Evolutionary conservation across 306 rosid species (phyloP).

Genomic region (Herpetospermum pedunculosum): DNA sequence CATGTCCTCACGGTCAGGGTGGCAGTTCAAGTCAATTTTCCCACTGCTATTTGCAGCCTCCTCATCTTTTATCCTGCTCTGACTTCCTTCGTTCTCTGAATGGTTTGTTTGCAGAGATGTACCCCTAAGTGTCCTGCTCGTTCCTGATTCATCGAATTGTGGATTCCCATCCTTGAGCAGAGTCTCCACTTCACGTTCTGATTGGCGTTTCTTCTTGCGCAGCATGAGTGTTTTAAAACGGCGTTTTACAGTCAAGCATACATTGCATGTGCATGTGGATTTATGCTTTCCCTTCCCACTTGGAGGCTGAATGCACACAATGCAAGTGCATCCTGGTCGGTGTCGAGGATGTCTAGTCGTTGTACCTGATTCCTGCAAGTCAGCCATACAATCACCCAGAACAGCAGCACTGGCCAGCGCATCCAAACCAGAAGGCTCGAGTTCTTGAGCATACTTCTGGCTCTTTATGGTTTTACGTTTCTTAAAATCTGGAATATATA

Average conservation of each 20-base stretch:
- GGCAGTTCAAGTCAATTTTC: slow-evolving; percentile 66
- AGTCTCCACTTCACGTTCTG: slow-evolving; percentile 43
- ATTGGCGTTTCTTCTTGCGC: slow-evolving; percentile 76
- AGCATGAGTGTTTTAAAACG: slow-evolving; percentile 88
- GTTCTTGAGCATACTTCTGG: slow-evolving; percentile 32
- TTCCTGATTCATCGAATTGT: slow-evolving; percentile 19
- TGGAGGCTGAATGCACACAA: slow-evolving; percentile 93
- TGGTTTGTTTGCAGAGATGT: slow-evolving; percentile 15
- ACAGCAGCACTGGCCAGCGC: slow-evolving; percentile 91
- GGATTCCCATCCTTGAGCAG: not conserved
- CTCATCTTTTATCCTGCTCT: slow-evolving; percentile 23
- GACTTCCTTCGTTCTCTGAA: slow-evolving; percentile 26
- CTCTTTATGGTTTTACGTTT: slow-evolving; percentile 39
- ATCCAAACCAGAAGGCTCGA: slow-evolving; percentile 68
- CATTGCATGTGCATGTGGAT: slow-evolving; percentile 81
- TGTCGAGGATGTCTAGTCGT: slow-evolving; percentile 91
- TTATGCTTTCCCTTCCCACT: slow-evolving; percentile 93
- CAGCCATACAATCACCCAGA: slow-evolving; percentile 51
- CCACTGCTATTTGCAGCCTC: slow-evolving; percentile 39
- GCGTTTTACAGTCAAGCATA: slow-evolving; percentile 85
- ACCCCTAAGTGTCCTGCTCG: slow-evolving; percentile 26
- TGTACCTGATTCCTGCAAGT: slow-evolving; percentile 48
- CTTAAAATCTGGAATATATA: slow-evolving; percentile 38
- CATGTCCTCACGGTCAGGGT: slow-evolving; percentile 56
- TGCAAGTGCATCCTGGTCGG: slow-evolving; percentile 91